Percentiles rank a stretch among this genome's conserved stretches.
These are phyloP conservation scores for Inga oerstediana DNA, from an alignment of 306 rosid genomes.

Conservation along the genomic window DNA sequence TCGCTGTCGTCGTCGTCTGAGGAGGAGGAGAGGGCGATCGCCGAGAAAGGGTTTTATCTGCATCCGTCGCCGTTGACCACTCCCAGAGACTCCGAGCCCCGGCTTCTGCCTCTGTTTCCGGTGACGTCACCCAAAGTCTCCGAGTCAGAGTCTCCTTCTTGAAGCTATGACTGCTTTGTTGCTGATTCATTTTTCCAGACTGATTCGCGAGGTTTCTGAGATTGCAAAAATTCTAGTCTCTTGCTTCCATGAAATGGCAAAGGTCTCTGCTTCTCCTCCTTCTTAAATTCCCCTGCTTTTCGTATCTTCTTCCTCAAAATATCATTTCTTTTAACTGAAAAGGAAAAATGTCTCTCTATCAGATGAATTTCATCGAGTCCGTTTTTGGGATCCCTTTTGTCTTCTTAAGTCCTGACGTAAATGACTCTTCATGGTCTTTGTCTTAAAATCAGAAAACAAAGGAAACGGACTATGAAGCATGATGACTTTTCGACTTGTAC, in stretches of 20 bases:
- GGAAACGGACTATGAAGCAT: neutral
- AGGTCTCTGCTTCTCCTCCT: neutral
- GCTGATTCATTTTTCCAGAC: conserved; percentile 26
- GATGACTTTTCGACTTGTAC: neutral
- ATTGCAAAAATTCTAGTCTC: conserved; percentile 41
- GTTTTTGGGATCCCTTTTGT: conserved; percentile 6
- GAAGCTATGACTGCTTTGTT: conserved; percentile 37
- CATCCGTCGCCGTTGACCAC: conserved; percentile 75
- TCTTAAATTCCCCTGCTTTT: conserved; percentile 17
- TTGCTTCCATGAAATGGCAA: conserved; percentile 45
- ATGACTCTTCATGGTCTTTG: neutral
- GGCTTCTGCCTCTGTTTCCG: conserved; percentile 84
- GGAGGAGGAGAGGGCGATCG: conserved; percentile 90
- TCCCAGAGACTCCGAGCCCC: conserved; percentile 69
- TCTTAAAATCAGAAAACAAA: neutral
- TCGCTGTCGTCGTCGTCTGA: neutral
- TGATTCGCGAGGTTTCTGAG: conserved; percentile 39
- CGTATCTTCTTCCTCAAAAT: conserved; percentile 15
- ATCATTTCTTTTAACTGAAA: conserved; percentile 20
- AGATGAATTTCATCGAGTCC: conserved; percentile 10
- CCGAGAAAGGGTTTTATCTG: conserved; percentile 82
- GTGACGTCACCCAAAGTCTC: conserved; percentile 78
- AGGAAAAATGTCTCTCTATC: neutral
- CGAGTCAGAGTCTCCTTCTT: conserved; percentile 66
- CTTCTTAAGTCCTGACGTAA: neutral